Percentiles rank a stretch among this genome's conserved stretches.
Evolutionary conservation across 2,329 filamentous ascomycete species (phyloP).

Genomic region (Incumbomyces delicatus): DNA sequence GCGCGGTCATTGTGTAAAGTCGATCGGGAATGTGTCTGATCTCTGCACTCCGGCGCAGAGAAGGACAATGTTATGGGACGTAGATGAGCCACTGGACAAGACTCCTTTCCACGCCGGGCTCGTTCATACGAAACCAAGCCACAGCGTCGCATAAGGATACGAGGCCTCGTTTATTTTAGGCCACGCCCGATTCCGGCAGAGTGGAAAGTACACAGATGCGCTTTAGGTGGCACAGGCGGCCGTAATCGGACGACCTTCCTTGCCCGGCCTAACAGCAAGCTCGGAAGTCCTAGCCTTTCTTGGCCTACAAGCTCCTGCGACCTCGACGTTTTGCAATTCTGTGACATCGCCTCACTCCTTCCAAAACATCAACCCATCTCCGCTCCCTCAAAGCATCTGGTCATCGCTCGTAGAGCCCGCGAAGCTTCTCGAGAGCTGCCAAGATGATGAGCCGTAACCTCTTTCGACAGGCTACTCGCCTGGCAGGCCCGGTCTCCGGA

Average conservation of each 20-base stretch:
- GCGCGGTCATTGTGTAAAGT: neutral
- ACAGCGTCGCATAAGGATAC: too few species aligned
- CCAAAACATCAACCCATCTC: conserved; percentile 20
- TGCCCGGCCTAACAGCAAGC: neutral
- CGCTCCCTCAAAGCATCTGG: conserved; percentile 23
- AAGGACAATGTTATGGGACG: too few species aligned
- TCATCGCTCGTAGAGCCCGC: conserved; percentile 14
- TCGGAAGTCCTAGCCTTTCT: neutral
- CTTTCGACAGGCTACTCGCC: conserved; percentile 91
- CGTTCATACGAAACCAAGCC: too few species aligned
- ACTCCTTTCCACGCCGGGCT: neutral
- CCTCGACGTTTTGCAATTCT: neutral
- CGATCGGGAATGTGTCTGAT: neutral
- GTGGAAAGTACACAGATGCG: too few species aligned
- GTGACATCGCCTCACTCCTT: conserved; percentile 8
- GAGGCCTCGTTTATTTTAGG: neutral
- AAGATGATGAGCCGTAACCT: conserved; percentile 93
- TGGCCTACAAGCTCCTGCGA: neutral
- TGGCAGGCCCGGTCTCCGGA: conserved; percentile 84
- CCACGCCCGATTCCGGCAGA: neutral
- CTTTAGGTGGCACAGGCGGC: too few species aligned
- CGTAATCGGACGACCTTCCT: too few species aligned
- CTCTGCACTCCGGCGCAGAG: too few species aligned
- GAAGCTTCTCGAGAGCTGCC: conserved; percentile 31
- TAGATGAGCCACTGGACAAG: neutral